Evolutionary conservation across 1,139 yeast genomes (phyloP).

Genomic region (Kodamaea alishanica): DNA sequence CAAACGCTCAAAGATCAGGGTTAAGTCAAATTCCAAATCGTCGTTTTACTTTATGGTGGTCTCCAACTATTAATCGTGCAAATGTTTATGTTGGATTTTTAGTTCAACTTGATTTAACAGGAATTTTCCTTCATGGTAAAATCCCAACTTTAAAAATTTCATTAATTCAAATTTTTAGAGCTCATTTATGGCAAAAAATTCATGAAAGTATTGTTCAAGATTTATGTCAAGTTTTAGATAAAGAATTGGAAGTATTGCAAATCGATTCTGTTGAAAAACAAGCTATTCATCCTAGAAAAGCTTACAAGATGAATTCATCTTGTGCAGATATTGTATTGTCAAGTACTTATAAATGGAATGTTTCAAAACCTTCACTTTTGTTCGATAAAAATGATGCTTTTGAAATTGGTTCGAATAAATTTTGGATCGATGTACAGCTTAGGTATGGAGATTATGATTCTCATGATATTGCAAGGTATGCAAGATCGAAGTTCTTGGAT

Average conservation of each 20-base stretch:
- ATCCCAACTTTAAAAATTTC: slow-evolving; percentile 96
- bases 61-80: slow-evolving; percentile 97
- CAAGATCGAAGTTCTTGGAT: slow-evolving; percentile 88
- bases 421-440: slow-evolving; percentile 94
- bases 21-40: slow-evolving; percentile 97
- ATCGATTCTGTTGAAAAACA: slow-evolving; percentile 87
- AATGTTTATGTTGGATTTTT: slow-evolving; percentile 96
- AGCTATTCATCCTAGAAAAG: slow-evolving; percentile 93
- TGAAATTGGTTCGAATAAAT: slow-evolving; percentile 60
- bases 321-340: slow-evolving; percentile 84
- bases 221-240: slow-evolving; percentile 86
- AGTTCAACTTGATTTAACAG: slow-evolving; percentile 94
- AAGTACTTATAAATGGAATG: slow-evolving; percentile 79
- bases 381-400: slow-evolving; percentile 56
- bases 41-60: slow-evolving; percentile 98
- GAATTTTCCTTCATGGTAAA: slow-evolving; percentile 95
- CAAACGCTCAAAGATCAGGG: slow-evolving; percentile 97
- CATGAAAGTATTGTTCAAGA: slow-evolving; percentile 95
- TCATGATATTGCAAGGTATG: slow-evolving; percentile 92
- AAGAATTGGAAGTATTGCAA: slow-evolving; percentile 77
- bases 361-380: slow-evolving; percentile 76
- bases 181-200: slow-evolving; percentile 98
- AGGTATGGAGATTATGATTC: slow-evolving; percentile 97
- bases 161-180: slow-evolving; percentile 91
- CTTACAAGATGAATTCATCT: slow-evolving; percentile 95